phyloP scores from a whole-genome alignment of 768 basidiomycete genomes.

The Coprinopsis sp. region DNA sequence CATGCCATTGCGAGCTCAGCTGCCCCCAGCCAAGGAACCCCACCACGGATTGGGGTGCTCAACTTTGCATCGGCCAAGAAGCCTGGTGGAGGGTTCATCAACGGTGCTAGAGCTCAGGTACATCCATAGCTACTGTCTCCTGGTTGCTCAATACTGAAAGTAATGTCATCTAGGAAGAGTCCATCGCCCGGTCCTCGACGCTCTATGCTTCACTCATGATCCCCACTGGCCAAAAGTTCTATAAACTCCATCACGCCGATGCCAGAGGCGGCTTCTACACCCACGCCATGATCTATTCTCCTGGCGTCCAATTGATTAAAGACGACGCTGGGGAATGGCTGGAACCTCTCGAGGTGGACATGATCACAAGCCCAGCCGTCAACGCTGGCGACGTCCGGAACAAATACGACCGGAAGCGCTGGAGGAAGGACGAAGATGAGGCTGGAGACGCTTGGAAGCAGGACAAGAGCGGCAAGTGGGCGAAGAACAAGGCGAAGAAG shows the following conservation, averaged over 20 bases:
- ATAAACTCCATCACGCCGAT: constrained; percentile 49
- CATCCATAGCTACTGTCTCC: not conserved
- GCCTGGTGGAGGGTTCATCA: constrained; percentile 72
- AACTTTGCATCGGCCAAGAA: constrained; percentile 76
- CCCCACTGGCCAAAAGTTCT: constrained; percentile 52
- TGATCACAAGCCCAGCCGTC: constrained; percentile 71
- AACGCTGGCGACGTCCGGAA: constrained; percentile 49
- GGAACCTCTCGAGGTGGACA: constrained; percentile 56
- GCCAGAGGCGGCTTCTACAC: constrained; percentile 58
- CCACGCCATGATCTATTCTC: constrained; percentile 77
- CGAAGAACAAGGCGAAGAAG: constrained; percentile 3
- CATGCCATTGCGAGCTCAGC: no score
- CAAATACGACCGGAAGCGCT: constrained; percentile 20
- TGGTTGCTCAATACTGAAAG: not conserved
- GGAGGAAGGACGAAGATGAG: constrained; percentile 20
- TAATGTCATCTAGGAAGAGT: constrained; percentile 54
- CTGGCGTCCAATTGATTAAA: constrained; percentile 56
- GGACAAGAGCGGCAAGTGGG: not conserved
- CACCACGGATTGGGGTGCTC: constrained; percentile 63
- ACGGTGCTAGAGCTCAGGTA: constrained; percentile 65
- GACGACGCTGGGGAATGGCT: constrained; percentile 56
- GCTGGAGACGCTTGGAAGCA: constrained; percentile 18
- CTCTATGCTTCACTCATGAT: constrained; percentile 61
- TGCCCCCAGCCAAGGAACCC: no score
- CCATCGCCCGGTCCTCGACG: constrained; percentile 71